Evolutionary conservation across 1,284 basidiomycete genomes (phyloP).

Genomic region (Trametes sp.): DNA sequence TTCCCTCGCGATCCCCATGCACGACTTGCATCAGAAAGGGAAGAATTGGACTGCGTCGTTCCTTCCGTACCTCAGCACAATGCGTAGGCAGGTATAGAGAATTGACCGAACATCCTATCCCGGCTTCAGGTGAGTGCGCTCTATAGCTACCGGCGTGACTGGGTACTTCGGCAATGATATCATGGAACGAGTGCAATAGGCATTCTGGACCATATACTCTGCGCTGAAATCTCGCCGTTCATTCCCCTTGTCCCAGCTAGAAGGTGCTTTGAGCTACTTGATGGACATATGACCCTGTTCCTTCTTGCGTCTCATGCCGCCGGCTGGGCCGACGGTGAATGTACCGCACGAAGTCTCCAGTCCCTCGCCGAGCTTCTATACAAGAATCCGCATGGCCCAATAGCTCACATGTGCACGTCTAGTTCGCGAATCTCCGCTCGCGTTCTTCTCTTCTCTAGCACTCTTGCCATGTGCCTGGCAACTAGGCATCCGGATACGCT

Average conservation of each 20-base stretch:
- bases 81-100: no score
- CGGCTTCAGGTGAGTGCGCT: no score
- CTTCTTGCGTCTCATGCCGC: background rate
- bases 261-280: background rate
- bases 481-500: conserved; percentile 11
- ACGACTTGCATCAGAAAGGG: no score
- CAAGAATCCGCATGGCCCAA: background rate
- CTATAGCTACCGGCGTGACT: no score
- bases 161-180: no score
- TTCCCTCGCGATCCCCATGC: no score
- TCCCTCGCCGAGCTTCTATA: background rate
- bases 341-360: background rate
- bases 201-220: no score
- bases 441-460: background rate
- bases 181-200: no score
- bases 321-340: background rate
- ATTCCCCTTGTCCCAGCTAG: background rate
- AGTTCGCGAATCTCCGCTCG: background rate
- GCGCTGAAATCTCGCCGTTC: background rate
- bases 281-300: background rate
- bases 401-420: conserved; percentile 3
- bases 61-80: no score
- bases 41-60: no score
- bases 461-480: background rate
- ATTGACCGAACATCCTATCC: no score